These are phyloP conservation scores for Melastoma malabathricum DNA, from an alignment of 345 rosid species.

Conservation along the genomic window DNA sequence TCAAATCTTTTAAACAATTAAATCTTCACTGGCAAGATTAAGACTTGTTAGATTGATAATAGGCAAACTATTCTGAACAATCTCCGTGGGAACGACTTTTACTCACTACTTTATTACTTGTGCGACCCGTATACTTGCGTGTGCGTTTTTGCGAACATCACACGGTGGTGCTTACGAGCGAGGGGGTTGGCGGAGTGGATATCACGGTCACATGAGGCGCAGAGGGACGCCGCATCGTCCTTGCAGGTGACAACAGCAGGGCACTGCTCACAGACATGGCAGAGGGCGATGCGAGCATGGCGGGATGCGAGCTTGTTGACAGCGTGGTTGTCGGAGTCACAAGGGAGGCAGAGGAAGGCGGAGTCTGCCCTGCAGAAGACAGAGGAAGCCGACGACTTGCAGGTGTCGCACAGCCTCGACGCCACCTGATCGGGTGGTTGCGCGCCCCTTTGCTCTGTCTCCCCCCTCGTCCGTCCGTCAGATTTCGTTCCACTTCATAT, in stretches of 20 bases:
- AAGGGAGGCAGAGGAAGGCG: slow-evolving; percentile 71
- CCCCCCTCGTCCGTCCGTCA: too few species aligned
- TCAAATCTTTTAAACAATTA: too few species aligned
- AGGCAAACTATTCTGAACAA: too few species aligned
- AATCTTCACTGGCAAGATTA: too few species aligned
- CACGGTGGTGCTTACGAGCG: slow-evolving; percentile 65
- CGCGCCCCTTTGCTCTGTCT: too few species aligned
- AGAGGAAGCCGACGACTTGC: slow-evolving; percentile 84
- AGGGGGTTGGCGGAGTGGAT: slow-evolving; percentile 94
- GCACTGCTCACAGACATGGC: slow-evolving; percentile 98
- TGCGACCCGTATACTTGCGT: too few species aligned
- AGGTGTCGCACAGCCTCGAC: slow-evolving; percentile 81
- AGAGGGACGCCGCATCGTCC: slow-evolving; percentile 98
- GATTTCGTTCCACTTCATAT: too few species aligned
- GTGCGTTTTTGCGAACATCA: too few species aligned
- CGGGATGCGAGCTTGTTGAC: slow-evolving; percentile 93
- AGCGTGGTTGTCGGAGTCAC: slow-evolving; percentile 82
- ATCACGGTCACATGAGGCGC: slow-evolving; percentile 87
- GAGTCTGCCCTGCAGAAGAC: slow-evolving; percentile 87
- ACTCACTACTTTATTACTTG: too few species aligned
- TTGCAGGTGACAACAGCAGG: slow-evolving; percentile 96
- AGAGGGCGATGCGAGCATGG: slow-evolving; percentile 85
- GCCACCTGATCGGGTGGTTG: slow-evolving; percentile 31
- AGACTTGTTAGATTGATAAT: too few species aligned
- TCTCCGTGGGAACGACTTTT: too few species aligned